Evolutionary conservation across 208 protist genomes (phyloP).

Genomic region (Endotrypanum monterogeii): DNA sequence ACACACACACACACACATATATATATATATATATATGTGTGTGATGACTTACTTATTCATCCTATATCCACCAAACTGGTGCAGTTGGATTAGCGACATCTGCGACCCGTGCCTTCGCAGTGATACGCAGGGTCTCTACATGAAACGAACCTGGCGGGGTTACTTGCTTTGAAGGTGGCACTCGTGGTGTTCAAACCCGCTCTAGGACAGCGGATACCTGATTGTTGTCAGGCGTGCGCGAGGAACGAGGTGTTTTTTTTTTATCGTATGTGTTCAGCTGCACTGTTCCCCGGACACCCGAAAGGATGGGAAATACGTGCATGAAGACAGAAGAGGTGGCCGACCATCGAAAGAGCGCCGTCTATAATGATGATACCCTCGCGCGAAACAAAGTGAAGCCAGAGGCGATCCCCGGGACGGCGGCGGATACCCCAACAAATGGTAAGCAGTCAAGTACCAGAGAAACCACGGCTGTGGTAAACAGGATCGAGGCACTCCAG

Average conservation of each 20-base stretch:
- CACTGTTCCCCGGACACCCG: neutral
- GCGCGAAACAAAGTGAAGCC: neutral
- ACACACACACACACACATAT: neutral
- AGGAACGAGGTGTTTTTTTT: neutral
- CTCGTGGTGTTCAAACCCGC: neutral
- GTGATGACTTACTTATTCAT: neutral
- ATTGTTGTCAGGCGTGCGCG: neutral
- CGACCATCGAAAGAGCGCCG: slow-evolving; percentile 10
- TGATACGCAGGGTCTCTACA: slow-evolving; percentile 2
- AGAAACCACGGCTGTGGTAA: slow-evolving; percentile 26
- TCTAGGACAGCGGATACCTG: neutral
- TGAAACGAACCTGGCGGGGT: neutral
- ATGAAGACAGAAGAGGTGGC: slow-evolving; percentile 33
- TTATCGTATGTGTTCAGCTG: slow-evolving; percentile 2
- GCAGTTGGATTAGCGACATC: slow-evolving; percentile 1
- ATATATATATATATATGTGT: too few relatives aligned
- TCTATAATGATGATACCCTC: neutral
- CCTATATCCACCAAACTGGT: neutral
- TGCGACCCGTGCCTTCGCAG: neutral
- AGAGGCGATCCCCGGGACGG: neutral
- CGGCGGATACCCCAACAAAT: neutral
- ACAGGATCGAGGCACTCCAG: slow-evolving; percentile 52
- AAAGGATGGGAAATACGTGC: slow-evolving; percentile 48
- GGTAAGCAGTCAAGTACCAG: neutral
- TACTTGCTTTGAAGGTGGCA: neutral